These are phyloP conservation scores for Lentinula boryana DNA, from an alignment of 768 basidiomycete species.

Conservation along the genomic window DNA sequence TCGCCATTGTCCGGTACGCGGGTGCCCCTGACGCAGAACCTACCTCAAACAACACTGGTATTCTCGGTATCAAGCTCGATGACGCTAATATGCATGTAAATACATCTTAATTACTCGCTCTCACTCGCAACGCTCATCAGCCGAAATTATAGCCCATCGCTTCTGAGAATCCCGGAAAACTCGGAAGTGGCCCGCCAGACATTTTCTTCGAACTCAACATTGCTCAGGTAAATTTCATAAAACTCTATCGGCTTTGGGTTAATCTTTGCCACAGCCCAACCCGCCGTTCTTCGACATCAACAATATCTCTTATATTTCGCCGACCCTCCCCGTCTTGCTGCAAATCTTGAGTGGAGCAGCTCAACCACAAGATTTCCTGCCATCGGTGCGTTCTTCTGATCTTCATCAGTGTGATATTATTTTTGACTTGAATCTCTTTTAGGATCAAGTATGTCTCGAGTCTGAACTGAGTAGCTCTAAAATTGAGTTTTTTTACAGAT, in stretches of 20 bases:
- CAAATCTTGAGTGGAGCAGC: conserved; percentile 25
- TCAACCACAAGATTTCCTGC: conserved; percentile 30
- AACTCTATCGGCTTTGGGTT: conserved; percentile 15
- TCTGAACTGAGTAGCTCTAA: not conserved
- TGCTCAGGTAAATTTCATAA: conserved; percentile 5
- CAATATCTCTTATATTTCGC: conserved; percentile 6
- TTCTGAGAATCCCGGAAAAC: conserved; percentile 9
- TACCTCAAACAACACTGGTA: not conserved
- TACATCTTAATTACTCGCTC: conserved; percentile 19
- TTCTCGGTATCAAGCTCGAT: conserved; percentile 6
- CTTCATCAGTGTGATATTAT: not conserved
- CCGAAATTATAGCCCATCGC: not conserved
- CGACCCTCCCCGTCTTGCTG: conserved; percentile 24
- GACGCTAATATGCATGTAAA: conserved; percentile 13
- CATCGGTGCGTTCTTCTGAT: conserved; percentile 15
- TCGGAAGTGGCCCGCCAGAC: conserved; percentile 14
- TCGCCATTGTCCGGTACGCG: conserved; percentile 33
- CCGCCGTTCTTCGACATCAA: conserved; percentile 9
- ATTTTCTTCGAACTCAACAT: conserved; percentile 12
- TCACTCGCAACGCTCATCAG: conserved; percentile 23
- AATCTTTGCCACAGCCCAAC: conserved; percentile 6
- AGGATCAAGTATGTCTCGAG: not conserved
- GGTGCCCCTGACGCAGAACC: conserved; percentile 13
- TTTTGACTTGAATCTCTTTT: not conserved
- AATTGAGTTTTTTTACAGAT: conserved; percentile 5